These are phyloP conservation scores for Echria macrotheca DNA, from an alignment of 495 filamentous ascomycete genomes.

Conservation along the genomic window DNA sequence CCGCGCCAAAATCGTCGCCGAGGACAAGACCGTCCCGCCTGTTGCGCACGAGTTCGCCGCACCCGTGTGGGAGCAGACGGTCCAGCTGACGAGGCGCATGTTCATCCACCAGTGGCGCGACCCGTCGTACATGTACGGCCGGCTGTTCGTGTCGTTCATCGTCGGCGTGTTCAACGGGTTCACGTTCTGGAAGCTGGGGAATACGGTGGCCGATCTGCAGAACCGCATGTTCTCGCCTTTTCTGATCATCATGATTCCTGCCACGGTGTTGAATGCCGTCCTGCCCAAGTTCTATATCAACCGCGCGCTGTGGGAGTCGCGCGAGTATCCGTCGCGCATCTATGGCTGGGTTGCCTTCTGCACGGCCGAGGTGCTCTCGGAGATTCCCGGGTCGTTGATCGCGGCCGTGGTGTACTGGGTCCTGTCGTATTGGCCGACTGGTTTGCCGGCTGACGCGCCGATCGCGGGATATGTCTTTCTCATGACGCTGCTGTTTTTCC, in stretches of 20 bases:
- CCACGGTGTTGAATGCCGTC: constrained; percentile 65
- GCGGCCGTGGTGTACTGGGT: constrained; percentile 63
- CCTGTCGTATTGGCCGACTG: constrained; percentile 75
- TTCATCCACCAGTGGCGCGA: constrained; percentile 78
- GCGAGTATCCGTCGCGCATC: constrained; percentile 71
- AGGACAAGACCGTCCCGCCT: neutral
- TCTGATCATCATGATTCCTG: constrained; percentile 67
- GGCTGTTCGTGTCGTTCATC: constrained; percentile 47
- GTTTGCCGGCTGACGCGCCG: constrained; percentile 57
- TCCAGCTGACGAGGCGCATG: constrained; percentile 52
- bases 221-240: constrained; percentile 76
- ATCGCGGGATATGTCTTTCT: constrained; percentile 77
- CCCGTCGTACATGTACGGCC: constrained; percentile 68
- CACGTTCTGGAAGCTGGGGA: constrained; percentile 73
- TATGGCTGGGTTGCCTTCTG: constrained; percentile 82
- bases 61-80: constrained; percentile 36
- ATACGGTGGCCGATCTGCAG: constrained; percentile 65
- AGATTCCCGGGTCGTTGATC: constrained; percentile 68
- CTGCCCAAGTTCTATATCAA: constrained; percentile 80
- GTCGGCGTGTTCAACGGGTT: constrained; percentile 76
- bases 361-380: constrained; percentile 68
- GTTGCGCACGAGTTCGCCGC: constrained; percentile 32
- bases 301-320: constrained; percentile 66
- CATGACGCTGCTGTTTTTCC: constrained; percentile 75
- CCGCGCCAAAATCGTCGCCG: constrained; percentile 27